Conservation (phyloP, 225 moss, liverwort and hornwort genomes). For the Ulota crispa region DNA sequence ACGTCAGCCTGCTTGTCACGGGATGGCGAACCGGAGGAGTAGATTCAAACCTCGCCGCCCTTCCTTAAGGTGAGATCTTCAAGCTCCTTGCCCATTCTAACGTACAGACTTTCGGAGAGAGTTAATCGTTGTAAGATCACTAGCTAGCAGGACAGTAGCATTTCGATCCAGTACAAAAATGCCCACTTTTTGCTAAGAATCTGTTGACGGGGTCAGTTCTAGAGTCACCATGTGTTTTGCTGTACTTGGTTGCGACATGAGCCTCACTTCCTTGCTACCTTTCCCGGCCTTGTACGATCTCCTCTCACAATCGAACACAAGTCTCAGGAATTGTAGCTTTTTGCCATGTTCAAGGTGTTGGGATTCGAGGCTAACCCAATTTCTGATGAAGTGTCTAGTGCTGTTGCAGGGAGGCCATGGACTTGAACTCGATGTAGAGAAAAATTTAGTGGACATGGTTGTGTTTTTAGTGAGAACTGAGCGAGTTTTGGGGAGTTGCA, state of each 20-base stretch:
- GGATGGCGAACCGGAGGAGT: neutral
- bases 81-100: neutral
- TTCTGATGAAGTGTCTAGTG: neutral
- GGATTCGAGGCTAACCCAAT: neutral
- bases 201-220: neutral
- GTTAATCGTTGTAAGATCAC: neutral
- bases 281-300: too few relatives aligned
- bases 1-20: too few relatives aligned
- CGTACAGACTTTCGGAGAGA: neutral
- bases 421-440: too few relatives aligned
- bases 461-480: neutral
- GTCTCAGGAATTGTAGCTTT: neutral
- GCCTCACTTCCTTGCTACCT: neutral
- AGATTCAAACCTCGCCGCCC: neutral
- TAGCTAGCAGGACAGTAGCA: neutral
- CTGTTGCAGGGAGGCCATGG: neutral
- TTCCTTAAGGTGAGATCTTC: neutral
- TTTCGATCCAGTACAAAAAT: neutral
- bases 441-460: neutral
- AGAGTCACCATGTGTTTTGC: neutral
- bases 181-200: too few relatives aligned
- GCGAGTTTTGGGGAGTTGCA: neutral
- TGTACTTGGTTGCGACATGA: neutral
- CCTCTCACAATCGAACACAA: too few relatives aligned
- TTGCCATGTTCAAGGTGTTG: neutral